These are phyloP conservation scores for Lasiosphaeriaceae sp. DNA, from an alignment of 495 filamentous ascomycete genomes.

Conservation along the genomic window DNA sequence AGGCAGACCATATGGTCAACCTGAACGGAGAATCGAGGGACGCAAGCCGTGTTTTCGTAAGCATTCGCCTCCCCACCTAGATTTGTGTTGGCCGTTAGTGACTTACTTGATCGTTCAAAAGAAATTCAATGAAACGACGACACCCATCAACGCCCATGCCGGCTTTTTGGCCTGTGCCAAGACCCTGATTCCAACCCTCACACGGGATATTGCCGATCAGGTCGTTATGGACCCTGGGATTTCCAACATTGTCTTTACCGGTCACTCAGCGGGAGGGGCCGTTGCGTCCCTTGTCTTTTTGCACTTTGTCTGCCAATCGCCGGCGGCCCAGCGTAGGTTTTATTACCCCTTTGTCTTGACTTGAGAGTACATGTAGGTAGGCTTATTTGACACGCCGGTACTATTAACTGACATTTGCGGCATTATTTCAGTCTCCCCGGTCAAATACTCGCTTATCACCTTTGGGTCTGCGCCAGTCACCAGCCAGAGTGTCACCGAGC, in stretches of 20 bases:
- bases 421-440: background rate
- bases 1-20: conserved; percentile 10
- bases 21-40: conserved; percentile 7
- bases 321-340: background rate
- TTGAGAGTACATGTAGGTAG: no score
- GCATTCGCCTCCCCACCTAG: no score
- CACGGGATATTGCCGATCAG: background rate
- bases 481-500: background rate
- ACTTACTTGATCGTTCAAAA: background rate
- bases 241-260: conserved; percentile 10
- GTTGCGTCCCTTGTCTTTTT: conserved; percentile 8
- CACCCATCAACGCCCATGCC: conserved; percentile 3
- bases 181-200: background rate
- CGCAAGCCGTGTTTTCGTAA: background rate
- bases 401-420: background rate
- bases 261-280: conserved; percentile 6
- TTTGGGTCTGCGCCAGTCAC: conserved; percentile 5
- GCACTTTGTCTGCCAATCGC: conserved; percentile 1
- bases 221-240: background rate
- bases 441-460: conserved; percentile 7
- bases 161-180: conserved; percentile 5
- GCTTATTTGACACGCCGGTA: no score
- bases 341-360: no score
- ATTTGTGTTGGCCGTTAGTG: background rate
- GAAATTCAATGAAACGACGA: background rate